Base-by-base conservation (phyloP, 2,329 filamentous ascomycete species). In the Alternaria ventricosa region DNA sequence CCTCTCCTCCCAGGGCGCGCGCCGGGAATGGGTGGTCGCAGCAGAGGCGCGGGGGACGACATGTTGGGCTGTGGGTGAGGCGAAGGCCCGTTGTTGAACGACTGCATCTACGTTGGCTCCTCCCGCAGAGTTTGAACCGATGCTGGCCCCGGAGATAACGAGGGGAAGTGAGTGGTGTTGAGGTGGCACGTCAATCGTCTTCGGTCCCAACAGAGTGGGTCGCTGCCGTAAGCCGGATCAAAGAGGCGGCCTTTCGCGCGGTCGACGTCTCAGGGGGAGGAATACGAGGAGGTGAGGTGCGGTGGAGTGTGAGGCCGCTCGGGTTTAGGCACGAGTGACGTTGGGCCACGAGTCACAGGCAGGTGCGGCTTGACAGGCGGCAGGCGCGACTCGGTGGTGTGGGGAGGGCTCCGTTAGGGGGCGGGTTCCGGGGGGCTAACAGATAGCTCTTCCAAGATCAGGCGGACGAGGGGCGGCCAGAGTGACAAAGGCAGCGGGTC, bases 21-120 rank as follows among this genome's bases (percentile, higher is more conserved):
- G 68, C 92, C 92, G 43, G 91, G 92, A 60, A 96, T 90, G 65
- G 93, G 93, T 58, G 93, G 92, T 65, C 93, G 91, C 60, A 97
- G 90, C 62, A 96, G 88, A 64, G 93, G 93, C 57, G 90, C 92
- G 56, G 92, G 90, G 53, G 91, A 89, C 61, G 91, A 88, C 90
- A 94, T 92, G 73, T 85, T 87, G 74, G 75, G 61, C 61, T 69
- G 66, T 67, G 70, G 65, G 54, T 66, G 71, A 54, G 73, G 67
- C 33, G 71, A 55, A 55, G 60, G 54, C 56, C 60, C 61, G 72
- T 73, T 72, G 46, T 56, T 65, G 63, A 66, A 69, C 45, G 73
- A 67, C 63, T 72, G 72, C 70, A 76, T 77, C 61, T 74, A 72
- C 66, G 63, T 65, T 41, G 55, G 51, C 18, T 49, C 27, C 49